Evolutionary conservation across 345 rosid genomes (phyloP), one percentile per base, ranked within the genome.

Genomic region (Populus nigra): DNA sequence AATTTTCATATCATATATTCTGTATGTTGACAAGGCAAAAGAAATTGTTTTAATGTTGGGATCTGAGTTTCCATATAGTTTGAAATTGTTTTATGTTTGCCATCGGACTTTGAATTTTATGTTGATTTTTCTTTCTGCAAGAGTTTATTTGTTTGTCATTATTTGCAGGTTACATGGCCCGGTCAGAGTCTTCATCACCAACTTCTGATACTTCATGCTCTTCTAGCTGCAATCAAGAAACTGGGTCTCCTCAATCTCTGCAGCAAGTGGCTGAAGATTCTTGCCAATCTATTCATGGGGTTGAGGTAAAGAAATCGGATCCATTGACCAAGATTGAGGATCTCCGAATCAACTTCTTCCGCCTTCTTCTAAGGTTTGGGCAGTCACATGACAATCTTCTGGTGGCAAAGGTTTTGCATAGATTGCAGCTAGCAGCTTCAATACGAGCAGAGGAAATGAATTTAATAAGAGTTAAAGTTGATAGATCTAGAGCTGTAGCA

Each of bases 341-440:
- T 85, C 93, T 96, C 75, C 92, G 85, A 68, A 80, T 92, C 22
- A 93, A 88, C 80, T 84, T 96, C 78, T 83, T 91, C 71, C 91
- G 98, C 65, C 88, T 92, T 77, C 90, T 93, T 72, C 84, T 69
- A 47, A 86, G 93, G 69, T 84, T 90, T 69, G 90, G 97, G 79
- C 90, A 81, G 33, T 84, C 91, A 8, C 87, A 83, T 22, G 90
- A 90, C 72, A 91, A 86, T 85, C 84, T 88, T 66, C 77, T 93
- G 76, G 97, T 88, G 78, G 91, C 90, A 23, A 93, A 93, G 85
- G 98, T 92, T 78, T 83, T 93, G 49, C 92, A 93, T 73, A 88
- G 99, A 75, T 69, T 92, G 41, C 89, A 92, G 77, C 86, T 96
- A 6, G 97, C 96, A 2, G 86, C 89, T 83, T 84, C 91, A 81